Evolutionary conservation across 2,329 filamentous ascomycete genomes (phyloP), one percentile per base, ranked within the genome.

Genomic region (Conoideocrella luteorostrata): DNA sequence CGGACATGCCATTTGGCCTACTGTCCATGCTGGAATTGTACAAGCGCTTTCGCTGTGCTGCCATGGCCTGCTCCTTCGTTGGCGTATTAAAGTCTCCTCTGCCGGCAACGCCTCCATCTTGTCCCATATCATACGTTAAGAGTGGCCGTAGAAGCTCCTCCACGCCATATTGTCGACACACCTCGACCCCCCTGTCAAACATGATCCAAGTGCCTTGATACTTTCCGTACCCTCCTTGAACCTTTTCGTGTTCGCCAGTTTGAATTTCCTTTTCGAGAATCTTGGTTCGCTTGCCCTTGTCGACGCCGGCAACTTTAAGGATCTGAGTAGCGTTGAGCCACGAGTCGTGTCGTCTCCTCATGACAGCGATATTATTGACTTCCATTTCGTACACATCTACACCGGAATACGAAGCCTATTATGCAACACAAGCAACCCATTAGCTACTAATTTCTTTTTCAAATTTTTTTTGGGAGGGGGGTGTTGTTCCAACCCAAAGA

Each of bases 181-280:
- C 91, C 59, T 96, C 88, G 36, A 94, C 77, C 2, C 91, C 93
- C 48, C 91, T 82, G 39, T 91, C 86, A 59, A 95, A 97, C 58
- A 86, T 88, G 59, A 98, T 95, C 93, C 93, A 98, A 3, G 93
- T 98, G 44, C 93, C 93, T 70, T 98, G 93, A 59, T 98, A 98
- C 70, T 97, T 97, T 52, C 93, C 93, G 59, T 98, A 98, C 5
- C 93, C 93, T 26, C 93, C 93, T 63, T 98, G 93, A 3, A 98
- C 91, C 66, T 98, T 98, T 64, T 98, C 93, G 64, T 98, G 91
- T 60, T 95, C 88, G 57, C 93, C 93, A 0, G 86, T 93, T 51
- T 95, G 80, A 47, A 98, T 95, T 65, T 98, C 93, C 67, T 97
- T 97, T 63, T 98, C 93, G 41, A 98, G 75, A 7, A 97, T 94